Evolutionary conservation across 805 yeast species (phyloP).

Genomic region (Debaryomyces tyrocola): DNA sequence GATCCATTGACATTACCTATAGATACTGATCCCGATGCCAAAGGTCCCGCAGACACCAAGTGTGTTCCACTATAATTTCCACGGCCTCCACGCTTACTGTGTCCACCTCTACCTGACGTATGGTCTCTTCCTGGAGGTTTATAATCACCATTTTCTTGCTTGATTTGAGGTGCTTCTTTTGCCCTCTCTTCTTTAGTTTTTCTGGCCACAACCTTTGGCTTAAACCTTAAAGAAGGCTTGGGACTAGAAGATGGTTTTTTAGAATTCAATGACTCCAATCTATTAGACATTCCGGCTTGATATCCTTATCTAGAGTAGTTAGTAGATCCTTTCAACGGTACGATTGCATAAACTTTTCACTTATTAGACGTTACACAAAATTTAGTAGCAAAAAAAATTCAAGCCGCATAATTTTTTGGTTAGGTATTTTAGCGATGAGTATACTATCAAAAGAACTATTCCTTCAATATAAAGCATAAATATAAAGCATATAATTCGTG

Average conservation of each 20-base stretch:
- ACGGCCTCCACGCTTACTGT: conserved; percentile 37
- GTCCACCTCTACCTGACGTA: conserved; percentile 30
- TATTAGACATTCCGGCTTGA: conserved; percentile 31
- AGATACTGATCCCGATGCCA: conserved; percentile 63
- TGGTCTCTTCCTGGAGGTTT: conserved; percentile 25
- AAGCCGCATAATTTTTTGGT: conserved; percentile 4
- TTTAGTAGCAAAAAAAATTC: neutral
- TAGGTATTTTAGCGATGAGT: neutral
- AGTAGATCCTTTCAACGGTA: neutral
- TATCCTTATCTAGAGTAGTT: neutral
- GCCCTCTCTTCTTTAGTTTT: conserved; percentile 83
- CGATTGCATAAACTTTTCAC: neutral
- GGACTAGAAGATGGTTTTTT: conserved; percentile 23
- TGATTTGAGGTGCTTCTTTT: conserved; percentile 61
- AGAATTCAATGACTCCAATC: conserved; percentile 42
- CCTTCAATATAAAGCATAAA: neutral
- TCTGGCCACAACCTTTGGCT: conserved; percentile 85
- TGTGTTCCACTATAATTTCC: conserved; percentile 51
- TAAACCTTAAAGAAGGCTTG: conserved; percentile 67
- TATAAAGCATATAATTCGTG: neutral
- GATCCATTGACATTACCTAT: conserved; percentile 32
- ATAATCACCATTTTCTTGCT: conserved; percentile 29
- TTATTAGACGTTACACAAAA: conserved; percentile 2
- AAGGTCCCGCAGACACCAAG: conserved; percentile 70
- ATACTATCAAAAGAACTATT: neutral